These are phyloP conservation scores for Neurospora sp. DNA, from an alignment of 495 filamentous ascomycete genomes.

Conservation along the genomic window DNA sequence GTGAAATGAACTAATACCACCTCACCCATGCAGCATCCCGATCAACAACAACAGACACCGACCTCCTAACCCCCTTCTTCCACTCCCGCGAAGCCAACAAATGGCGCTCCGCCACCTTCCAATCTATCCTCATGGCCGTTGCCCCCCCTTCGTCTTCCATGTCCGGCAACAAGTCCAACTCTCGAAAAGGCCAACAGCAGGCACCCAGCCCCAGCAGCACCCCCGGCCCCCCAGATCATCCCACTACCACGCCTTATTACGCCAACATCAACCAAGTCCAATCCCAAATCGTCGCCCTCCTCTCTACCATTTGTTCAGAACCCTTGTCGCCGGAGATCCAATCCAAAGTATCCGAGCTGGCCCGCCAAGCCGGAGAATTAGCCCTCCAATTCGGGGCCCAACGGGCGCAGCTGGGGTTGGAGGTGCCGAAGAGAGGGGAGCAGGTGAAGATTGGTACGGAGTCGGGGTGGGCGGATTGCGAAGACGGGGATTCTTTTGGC, in stretches of 20 bases:
- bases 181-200: neutral
- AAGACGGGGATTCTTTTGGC: slow-evolving; percentile 8
- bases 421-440: slow-evolving; percentile 6
- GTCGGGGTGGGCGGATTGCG: slow-evolving; percentile 12
- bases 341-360: slow-evolving; percentile 7
- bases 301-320: slow-evolving; percentile 1
- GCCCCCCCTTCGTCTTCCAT: neutral
- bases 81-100: slow-evolving; percentile 16
- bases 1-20: neutral
- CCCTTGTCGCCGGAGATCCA: slow-evolving; percentile 5
- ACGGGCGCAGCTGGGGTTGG: slow-evolving; percentile 8
- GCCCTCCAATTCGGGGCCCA: slow-evolving; percentile 19
- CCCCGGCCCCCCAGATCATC: neutral
- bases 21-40: neutral
- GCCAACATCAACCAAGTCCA: slow-evolving; percentile 5
- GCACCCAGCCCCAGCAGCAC: neutral
- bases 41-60: neutral
- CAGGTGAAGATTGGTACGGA: slow-evolving; percentile 13
- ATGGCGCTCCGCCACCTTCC: slow-evolving; percentile 22
- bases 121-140: slow-evolving; percentile 12
- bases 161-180: neutral
- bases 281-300: slow-evolving; percentile 1
- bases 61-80: slow-evolving; percentile 6
- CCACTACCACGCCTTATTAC: neutral
- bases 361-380: slow-evolving; percentile 12